Conservation (phyloP, 1,284 basidiomycete species). For the Amylostereum areolatum region DNA sequence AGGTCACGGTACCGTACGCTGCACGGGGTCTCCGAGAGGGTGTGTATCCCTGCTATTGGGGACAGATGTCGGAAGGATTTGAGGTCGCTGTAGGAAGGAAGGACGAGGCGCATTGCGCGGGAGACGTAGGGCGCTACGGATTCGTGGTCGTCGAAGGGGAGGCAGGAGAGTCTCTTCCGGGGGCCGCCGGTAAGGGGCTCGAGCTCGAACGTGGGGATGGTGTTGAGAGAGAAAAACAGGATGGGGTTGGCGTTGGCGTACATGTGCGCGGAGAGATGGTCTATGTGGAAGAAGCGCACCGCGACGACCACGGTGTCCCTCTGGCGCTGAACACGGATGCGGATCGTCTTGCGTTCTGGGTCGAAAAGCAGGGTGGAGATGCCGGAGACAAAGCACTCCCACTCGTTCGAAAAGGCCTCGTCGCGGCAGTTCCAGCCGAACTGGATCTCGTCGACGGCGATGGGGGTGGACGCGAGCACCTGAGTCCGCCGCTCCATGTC, state of each 20-base stretch:
- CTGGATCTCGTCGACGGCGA: conserved; percentile 31
- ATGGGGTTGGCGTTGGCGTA: too few relatives aligned
- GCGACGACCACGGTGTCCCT: too few relatives aligned
- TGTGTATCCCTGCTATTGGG: conserved; percentile 29
- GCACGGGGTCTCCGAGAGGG: conserved; percentile 27
- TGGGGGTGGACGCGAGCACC: conserved; percentile 20
- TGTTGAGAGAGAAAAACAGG: neutral
- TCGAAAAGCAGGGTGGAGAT: conserved; percentile 30
- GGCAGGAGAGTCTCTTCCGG: neutral
- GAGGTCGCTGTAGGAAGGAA: conserved; percentile 26
- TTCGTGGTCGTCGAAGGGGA: conserved; percentile 14
- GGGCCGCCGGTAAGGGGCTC: neutral
- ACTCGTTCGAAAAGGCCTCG: conserved; percentile 49
- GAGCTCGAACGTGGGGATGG: neutral
- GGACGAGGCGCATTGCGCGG: conserved; percentile 42
- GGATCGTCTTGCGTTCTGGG: conserved; percentile 41
- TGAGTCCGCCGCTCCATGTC: conserved; percentile 17
- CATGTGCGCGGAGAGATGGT: too few relatives aligned
- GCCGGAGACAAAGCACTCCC: conserved; percentile 23
- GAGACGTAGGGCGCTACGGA: conserved; percentile 40
- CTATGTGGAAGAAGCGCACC: too few relatives aligned
- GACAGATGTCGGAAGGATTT: conserved; percentile 32
- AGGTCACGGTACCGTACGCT: conserved; percentile 33
- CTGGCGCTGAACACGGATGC: conserved; percentile 24
- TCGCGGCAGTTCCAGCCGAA: conserved; percentile 55